Percentiles rank a stretch among this genome's conserved stretches.
These are phyloP conservation scores for Candida patagonica DNA, from an alignment of 805 yeast genomes.

Conservation along the genomic window DNA sequence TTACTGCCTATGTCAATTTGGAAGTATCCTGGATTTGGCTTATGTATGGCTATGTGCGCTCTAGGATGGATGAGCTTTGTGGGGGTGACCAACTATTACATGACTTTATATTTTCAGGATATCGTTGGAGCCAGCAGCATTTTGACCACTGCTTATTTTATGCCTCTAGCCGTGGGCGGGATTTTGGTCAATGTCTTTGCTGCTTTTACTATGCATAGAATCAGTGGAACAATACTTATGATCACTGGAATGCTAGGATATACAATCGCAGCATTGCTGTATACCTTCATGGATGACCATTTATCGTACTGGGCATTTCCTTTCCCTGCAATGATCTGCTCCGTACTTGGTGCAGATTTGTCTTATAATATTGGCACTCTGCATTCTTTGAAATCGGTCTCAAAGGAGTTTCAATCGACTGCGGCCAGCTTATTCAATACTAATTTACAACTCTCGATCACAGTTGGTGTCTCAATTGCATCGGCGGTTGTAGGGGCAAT, in stretches of 20 bases:
- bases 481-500: conserved; percentile 28
- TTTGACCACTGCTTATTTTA: conserved; percentile 35
- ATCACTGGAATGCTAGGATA: conserved; percentile 31
- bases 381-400: conserved; percentile 35
- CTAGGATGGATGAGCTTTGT: conserved; percentile 37
- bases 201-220: conserved; percentile 36
- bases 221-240: conserved; percentile 34
- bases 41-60: conserved; percentile 31
- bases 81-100: conserved; percentile 34
- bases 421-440: conserved; percentile 45
- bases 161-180: conserved; percentile 38
- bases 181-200: conserved; percentile 37
- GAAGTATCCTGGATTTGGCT: conserved; percentile 31
- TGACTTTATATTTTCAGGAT: conserved; percentile 36
- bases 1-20: conserved; percentile 40
- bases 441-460: conserved; percentile 32
- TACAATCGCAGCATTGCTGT: conserved; percentile 30
- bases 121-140: conserved; percentile 32
- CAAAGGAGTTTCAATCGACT: conserved; percentile 32
- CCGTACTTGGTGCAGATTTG: conserved; percentile 41
- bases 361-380: conserved; percentile 38
- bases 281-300: conserved; percentile 33
- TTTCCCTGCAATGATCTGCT: conserved; percentile 34
- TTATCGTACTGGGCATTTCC: conserved; percentile 38
- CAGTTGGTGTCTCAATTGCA: conserved; percentile 36